Evolutionary conservation across 2,329 filamentous ascomycete genomes (phyloP), one percentile per base, ranked within the genome.

Genomic region (Nemania diffusa): DNA sequence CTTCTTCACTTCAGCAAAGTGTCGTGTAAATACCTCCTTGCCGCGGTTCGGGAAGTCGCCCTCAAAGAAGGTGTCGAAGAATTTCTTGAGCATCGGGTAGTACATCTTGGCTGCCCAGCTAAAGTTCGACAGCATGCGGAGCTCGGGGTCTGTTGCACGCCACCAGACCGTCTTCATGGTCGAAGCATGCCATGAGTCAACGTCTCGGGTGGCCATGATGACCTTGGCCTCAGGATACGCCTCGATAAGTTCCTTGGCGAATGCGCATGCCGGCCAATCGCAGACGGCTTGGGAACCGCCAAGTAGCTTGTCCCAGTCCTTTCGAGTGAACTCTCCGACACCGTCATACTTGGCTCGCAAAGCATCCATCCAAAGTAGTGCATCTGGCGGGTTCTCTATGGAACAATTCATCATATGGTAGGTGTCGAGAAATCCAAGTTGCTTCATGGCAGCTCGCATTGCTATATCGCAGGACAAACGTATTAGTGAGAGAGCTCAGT

Each of bases 401-500:
- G 86, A 88, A 71, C 86, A 88, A 73, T 85, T 89, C 87, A 91
- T 90, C 89, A 91, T 91, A 82, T 92, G 90, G 83, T 92, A 92
- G 67, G 87, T 90, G 78, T 91, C 88, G 73, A 86, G 81, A 77
- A 89, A 91, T 69, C 90, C 90, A 46, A 92, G 83, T 72, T 87
- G 82, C 75, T 89, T 85, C 76, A 92, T 84, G 22, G 90, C 90
- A 50, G 85, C 86, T 68, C 89, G 85, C 75, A 92, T 86, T 50
- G 89, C 87, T 89, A 64, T 52, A 29, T 22, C 17, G 1, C 15
- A 20, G n/a, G 50, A 26, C 40, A 32, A 32, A 17, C 22, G n/a
- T 27, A 50, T 72, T 20, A 68, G 62, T 27, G 50, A 4, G 55
- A 11, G 34, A 60, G 22, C 13, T n/a, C 32, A 20, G 15, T 15